Evolutionary conservation across 2,329 filamentous ascomycete species (phyloP).

Genomic region (Dichotomopilus funicola): DNA sequence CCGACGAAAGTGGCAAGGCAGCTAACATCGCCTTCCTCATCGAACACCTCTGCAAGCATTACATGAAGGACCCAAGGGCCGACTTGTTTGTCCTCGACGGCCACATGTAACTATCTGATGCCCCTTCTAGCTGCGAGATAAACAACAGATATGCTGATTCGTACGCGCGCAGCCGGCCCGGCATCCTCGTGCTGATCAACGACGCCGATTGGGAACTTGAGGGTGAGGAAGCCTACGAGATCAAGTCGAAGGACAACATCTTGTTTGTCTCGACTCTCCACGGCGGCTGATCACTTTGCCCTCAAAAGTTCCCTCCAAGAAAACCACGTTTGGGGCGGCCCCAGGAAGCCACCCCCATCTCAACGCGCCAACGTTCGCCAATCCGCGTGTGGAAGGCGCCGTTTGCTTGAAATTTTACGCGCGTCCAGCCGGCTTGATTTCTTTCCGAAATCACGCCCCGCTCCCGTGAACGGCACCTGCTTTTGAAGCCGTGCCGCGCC

Average conservation of each 20-base stretch:
- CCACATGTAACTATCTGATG: slow-evolving; percentile 65
- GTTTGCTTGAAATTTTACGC: neutral
- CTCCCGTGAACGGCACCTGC: slow-evolving; percentile 1
- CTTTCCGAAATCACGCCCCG: neutral
- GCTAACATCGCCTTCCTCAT: slow-evolving; percentile 72
- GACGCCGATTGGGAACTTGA: slow-evolving; percentile 98
- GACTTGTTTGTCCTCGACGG: slow-evolving; percentile 86
- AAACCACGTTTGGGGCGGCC: too few species aligned
- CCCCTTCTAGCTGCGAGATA: neutral
- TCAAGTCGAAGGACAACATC: slow-evolving; percentile 78
- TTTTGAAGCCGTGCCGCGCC: neutral
- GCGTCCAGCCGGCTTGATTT: neutral
- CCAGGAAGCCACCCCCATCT: too few species aligned
- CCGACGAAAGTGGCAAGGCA: slow-evolving; percentile 50
- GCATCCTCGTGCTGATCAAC: slow-evolving; percentile 94
- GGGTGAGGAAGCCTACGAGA: slow-evolving; percentile 82
- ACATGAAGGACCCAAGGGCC: slow-evolving; percentile 79
- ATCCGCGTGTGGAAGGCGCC: neutral
- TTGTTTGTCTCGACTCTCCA: slow-evolving; percentile 96
- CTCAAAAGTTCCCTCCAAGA: too few species aligned
- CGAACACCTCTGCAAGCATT: slow-evolving; percentile 66
- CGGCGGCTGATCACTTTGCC: slow-evolving; percentile 55
- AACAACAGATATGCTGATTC: slow-evolving; percentile 9
- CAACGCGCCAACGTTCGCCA: neutral
- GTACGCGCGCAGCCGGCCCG: slow-evolving; percentile 62